Evolutionary conservation across 2,329 filamentous ascomycete genomes (phyloP), one percentile per base, ranked within the genome.

Genomic region (Colletotrichum orchidophilum): DNA sequence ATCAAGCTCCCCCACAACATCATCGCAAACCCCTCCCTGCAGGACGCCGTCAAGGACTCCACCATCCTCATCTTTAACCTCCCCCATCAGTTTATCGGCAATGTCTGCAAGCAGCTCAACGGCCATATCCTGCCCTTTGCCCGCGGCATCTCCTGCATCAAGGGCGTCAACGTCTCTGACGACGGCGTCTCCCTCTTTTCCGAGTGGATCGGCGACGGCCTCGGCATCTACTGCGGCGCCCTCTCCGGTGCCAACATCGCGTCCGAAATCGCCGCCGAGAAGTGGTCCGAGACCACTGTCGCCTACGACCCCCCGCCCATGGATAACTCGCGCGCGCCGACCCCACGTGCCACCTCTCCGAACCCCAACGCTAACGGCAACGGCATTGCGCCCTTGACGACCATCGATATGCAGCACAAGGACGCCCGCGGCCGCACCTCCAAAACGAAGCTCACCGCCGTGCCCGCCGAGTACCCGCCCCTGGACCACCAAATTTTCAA

Each of bases 211-310:
- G 95, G 95, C 68, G 91, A 94, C 80, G 92, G 93, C 33, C 87
- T 99, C 24, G 94, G 93, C 73, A 99, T 99, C 80, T 99, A 99
- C 86, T 97, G 95, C 78, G 96, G 96, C 78, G 96, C 96, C 11
- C 88, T 99, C 49, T 97, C 94, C 53, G 96, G 96, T 66, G 96
- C 96, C 77, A 99, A 99, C 85, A 96, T 99, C 78, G 96, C 97
- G 60, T 93, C 89, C 75, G 97, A 99, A 82, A 96, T 99, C 77
- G 96, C 96, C 1, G 89, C 91, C 75, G 96, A 98, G 86, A 97
- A 98, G 82, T 98, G 94, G 89, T 97, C 93, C 72, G 96, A 98
- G 84, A 98, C 96, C 3, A 99, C 96, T 26, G 92, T 99, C 71
- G 96, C 95, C 57, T 99, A 99, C 82, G 95, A 97, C 78, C 96